Evolutionary conservation across 768 basidiomycete genomes (phyloP).

Genomic region (Collybiopsis confluens): DNA sequence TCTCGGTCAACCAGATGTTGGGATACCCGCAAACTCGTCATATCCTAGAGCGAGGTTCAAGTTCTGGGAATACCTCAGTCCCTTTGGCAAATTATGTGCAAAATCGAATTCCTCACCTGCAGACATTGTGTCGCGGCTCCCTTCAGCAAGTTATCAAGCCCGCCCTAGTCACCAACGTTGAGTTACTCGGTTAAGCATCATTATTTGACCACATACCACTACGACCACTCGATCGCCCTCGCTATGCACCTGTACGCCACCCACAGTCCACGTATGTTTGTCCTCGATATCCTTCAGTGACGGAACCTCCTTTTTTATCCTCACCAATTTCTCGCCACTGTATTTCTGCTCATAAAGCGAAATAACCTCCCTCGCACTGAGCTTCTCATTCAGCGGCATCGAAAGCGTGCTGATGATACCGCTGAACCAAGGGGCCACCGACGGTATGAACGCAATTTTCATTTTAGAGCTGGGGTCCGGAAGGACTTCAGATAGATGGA

Average conservation of each 20-base stretch:
- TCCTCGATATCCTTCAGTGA: slow-evolving; percentile 70
- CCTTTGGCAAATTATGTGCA: neutral
- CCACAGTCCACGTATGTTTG: slow-evolving; percentile 86
- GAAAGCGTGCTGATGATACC: slow-evolving; percentile 89
- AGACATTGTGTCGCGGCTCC: slow-evolving; percentile 99
- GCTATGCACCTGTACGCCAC: slow-evolving; percentile 91
- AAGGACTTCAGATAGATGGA: slow-evolving; percentile 71
- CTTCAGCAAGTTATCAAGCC: slow-evolving; percentile 94
- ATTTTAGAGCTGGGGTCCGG: slow-evolving; percentile 27
- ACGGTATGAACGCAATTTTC: slow-evolving; percentile 81
- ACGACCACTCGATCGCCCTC: slow-evolving; percentile 88
- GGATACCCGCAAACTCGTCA: slow-evolving; percentile 71
- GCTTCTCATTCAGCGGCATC: slow-evolving; percentile 65
- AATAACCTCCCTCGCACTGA: slow-evolving; percentile 70
- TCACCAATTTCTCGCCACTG: slow-evolving; percentile 65
- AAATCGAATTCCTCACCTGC: slow-evolving; percentile 52
- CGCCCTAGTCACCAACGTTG: too few relatives aligned
- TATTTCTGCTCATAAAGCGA: slow-evolving; percentile 79
- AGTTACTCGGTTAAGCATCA: too few relatives aligned
- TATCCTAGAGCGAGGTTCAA: slow-evolving; percentile 78
- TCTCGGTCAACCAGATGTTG: neutral
- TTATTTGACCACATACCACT: slow-evolving; percentile 72
- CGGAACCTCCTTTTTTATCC: slow-evolving; percentile 65
- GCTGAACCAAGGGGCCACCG: slow-evolving; percentile 92
- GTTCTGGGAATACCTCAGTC: slow-evolving; percentile 42